Evolutionary conservation across 2,329 filamentous ascomycete species (phyloP), one percentile per base, ranked within the genome.

Genomic region (Trichoderma polysporum): DNA sequence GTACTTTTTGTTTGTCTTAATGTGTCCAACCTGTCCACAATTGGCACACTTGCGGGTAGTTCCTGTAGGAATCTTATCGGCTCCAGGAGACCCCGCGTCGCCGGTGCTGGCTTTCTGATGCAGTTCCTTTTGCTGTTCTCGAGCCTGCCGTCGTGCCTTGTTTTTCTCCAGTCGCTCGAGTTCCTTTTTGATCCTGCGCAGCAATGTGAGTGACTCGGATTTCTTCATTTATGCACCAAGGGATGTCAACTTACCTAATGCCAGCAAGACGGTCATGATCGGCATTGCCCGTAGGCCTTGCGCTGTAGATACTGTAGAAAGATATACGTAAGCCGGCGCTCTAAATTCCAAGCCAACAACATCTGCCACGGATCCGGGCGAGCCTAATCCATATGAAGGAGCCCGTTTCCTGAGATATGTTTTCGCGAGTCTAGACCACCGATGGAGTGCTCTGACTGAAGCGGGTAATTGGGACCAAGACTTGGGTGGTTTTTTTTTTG

Each of bases 1-100:
- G 80, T 87, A 95, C 93, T 97, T 98, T 83, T 97, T 97, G 84
- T 98, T 98, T 56, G 94, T 98, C 81, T 97, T 97, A 84, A 99
- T 99, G 76, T 99, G 95, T 35, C 95, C 95, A 64, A 97, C 91
- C 78, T 95, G 91, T 59, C 95, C 95, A 80, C 95, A 99, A 79
- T 97, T 98, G 71, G 95, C 95, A 81, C 95, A 99, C 82, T 98
- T 98, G 74, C 96, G 87, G 37, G 90, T 90, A 66, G 92, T 96
- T 69, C 90, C 88, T 56, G 82, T 85, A 68, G 83, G 81, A 73
- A 84, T 81, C 74, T 87, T 86, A 75, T 85, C 85, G 58, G 71
- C 70, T 27, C 74, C 75, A 27, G 85, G 85, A 33, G 85, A 87
- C 56, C 77, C 82, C 39, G 82, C 82, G 59, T 83, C 84, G 59